Conservation (phyloP, 345 rosid genomes). For the Lenwebbia sp. region DNA sequence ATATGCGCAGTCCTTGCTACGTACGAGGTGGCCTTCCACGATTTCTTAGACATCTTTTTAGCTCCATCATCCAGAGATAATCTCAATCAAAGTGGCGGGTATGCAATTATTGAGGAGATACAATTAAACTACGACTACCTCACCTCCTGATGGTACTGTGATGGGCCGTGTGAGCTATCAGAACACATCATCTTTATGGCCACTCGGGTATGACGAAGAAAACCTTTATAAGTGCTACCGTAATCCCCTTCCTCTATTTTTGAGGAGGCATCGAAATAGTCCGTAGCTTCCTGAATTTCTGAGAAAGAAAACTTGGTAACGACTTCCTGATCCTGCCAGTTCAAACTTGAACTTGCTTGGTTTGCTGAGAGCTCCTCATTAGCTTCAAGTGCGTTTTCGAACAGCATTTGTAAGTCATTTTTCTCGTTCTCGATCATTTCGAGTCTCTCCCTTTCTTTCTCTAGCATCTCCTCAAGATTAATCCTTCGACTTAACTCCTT, state of each 20-base stretch:
- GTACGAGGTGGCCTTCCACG: not conserved
- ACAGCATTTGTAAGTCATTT: not conserved
- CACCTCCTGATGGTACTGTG: conserved; percentile 21
- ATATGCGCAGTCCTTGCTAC: not conserved
- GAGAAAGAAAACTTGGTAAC: conserved; percentile 10
- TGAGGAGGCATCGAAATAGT: conserved; percentile 8
- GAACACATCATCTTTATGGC: conserved; percentile 17
- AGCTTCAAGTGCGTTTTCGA: conserved; percentile 12
- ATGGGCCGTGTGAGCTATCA: conserved; percentile 3
- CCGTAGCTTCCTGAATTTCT: conserved; percentile 28
- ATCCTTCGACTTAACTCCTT: conserved; percentile 1
- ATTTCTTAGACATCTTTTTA: not conserved
- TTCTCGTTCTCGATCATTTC: not conserved
- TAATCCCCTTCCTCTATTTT: conserved; percentile 19
- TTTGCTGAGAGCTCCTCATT: conserved; percentile 17
- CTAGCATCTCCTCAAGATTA: conserved; percentile 22
- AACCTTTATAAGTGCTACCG: conserved; percentile 20
- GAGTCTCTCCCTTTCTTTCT: not conserved
- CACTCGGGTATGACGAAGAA: conserved; percentile 22
- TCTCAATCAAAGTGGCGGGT: not conserved
- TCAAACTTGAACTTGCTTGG: conserved; percentile 10
- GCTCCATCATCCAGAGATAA: not conserved
- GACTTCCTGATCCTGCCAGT: not conserved
- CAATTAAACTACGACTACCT: not conserved
- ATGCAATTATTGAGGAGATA: not conserved